A percentile compares a stretch with the other conserved stretches of the same genome.
These are phyloP conservation scores for Cichorium intybus DNA, from an alignment of 140 eudicot species.

Conservation along the genomic window DNA sequence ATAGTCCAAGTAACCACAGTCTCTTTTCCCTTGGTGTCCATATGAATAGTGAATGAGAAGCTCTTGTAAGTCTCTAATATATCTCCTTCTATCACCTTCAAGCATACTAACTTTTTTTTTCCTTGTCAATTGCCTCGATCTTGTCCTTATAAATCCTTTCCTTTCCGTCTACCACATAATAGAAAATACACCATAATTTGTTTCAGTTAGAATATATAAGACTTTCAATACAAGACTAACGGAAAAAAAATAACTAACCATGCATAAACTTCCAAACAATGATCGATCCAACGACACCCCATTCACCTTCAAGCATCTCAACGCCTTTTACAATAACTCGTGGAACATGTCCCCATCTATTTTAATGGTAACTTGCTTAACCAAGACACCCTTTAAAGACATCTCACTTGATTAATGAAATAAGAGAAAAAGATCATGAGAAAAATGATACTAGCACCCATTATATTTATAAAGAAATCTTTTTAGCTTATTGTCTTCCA, in stretches of 20 bases:
- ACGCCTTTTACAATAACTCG: slow-evolving; percentile 32
- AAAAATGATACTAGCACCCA: neutral
- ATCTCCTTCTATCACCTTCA: slow-evolving; percentile 61
- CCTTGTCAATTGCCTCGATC: slow-evolving; percentile 39
- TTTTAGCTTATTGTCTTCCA: neutral
- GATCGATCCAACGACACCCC: too few relatives aligned
- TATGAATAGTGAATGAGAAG: slow-evolving; percentile 41
- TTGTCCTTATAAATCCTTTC: slow-evolving; percentile 22
- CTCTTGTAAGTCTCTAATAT: slow-evolving; percentile 42
- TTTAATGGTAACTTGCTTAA: slow-evolving; percentile 24
- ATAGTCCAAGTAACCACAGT: slow-evolving; percentile 59
- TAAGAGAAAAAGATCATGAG: neutral
- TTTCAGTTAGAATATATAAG: neutral
- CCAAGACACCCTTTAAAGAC: slow-evolving; percentile 17
- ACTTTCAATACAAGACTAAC: neutral
- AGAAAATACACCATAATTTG: neutral
- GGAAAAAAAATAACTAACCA: slow-evolving; percentile 40
- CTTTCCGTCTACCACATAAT: slow-evolving; percentile 35
- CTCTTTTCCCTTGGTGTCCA: slow-evolving; percentile 40
- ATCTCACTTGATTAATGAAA: neutral
- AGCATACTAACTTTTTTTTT: slow-evolving; percentile 34
- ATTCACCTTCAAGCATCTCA: slow-evolving; percentile 60
- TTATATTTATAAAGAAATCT: slow-evolving; percentile 8
- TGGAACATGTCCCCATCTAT: slow-evolving; percentile 33
- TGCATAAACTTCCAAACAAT: slow-evolving; percentile 46